These are phyloP conservation scores for Globisporangium nunn DNA, from an alignment of 352 stramenopile genomes.

Conservation along the genomic window DNA sequence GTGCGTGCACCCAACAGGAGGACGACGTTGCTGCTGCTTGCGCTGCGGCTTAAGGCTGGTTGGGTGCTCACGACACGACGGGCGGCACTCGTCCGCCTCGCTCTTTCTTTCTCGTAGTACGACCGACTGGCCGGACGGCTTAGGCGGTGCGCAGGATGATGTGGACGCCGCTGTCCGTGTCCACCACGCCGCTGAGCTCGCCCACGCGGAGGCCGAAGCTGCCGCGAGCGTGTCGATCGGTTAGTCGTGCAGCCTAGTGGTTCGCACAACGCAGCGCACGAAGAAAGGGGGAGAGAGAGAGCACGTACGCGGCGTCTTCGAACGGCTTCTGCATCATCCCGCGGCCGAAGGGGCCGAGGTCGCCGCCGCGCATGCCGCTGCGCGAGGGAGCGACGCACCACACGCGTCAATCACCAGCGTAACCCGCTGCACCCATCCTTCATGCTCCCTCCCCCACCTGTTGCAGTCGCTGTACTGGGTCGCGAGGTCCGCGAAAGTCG, in stretches of 20 bases:
- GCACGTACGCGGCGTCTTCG: constrained; percentile 72
- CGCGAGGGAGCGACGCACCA: not conserved
- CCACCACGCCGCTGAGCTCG: constrained; percentile 92
- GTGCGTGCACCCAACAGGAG: not conserved
- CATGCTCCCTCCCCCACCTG: constrained; percentile 18
- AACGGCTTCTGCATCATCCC: constrained; percentile 92
- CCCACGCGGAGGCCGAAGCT: constrained; percentile 89
- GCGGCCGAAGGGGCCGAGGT: constrained; percentile 85
- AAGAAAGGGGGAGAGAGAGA: no score
- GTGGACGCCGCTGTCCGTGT: constrained; percentile 95
- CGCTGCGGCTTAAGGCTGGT: not conserved
- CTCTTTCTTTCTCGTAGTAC: not conserved
- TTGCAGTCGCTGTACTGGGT: constrained; percentile 82
- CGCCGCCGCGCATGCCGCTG: constrained; percentile 76
- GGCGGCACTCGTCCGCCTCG: not conserved
- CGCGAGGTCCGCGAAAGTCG: constrained; percentile 70
- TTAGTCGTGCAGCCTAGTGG: not conserved
- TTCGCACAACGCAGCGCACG: not conserved
- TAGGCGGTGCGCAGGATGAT: constrained; percentile 93
- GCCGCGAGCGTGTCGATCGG: not conserved
- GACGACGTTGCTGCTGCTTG: not conserved
- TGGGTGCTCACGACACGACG: not conserved
- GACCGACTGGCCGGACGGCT: constrained; percentile 4
- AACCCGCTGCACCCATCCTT: not conserved
- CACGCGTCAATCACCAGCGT: not conserved